Evolutionary conservation across 768 basidiomycete genomes (phyloP).

Genomic region (Butyriboletus loyo): DNA sequence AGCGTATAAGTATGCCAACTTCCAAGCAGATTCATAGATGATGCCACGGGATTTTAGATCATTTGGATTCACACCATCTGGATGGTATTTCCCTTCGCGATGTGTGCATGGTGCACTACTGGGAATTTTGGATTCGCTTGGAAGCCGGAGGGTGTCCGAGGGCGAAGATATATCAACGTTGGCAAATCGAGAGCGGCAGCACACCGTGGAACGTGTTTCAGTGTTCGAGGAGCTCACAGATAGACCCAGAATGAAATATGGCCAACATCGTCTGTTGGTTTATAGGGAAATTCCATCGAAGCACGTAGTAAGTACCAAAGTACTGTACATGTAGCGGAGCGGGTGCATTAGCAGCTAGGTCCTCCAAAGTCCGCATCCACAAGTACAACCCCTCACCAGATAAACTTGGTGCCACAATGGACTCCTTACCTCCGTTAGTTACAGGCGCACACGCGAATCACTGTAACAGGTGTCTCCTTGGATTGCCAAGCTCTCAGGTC

Average conservation of each 20-base stretch:
- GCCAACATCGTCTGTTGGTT: neutral
- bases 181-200: neutral
- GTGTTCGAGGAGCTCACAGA: neutral
- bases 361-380: neutral
- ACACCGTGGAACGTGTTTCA: neutral
- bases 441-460: slow-evolving; percentile 60
- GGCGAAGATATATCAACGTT: no score
- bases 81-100: neutral
- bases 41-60: neutral
- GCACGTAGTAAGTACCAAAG: no score
- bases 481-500: slow-evolving; percentile 65
- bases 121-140: no score
- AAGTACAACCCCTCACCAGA: no score
- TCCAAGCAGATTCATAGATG: neutral
- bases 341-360: no score
- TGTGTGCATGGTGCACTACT: no score
- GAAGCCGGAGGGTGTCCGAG: no score
- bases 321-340: no score
- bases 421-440: slow-evolving; percentile 30
- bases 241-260: neutral
- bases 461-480: slow-evolving; percentile 64
- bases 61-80: neutral
- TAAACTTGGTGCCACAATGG: slow-evolving; percentile 6
- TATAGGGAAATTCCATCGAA: neutral
- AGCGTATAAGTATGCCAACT: neutral